Percentiles rank a stretch among this genome's conserved stretches.
Conservation (phyloP, 345 rosid genomes). For the Eucalyptus fibrosa region DNA sequence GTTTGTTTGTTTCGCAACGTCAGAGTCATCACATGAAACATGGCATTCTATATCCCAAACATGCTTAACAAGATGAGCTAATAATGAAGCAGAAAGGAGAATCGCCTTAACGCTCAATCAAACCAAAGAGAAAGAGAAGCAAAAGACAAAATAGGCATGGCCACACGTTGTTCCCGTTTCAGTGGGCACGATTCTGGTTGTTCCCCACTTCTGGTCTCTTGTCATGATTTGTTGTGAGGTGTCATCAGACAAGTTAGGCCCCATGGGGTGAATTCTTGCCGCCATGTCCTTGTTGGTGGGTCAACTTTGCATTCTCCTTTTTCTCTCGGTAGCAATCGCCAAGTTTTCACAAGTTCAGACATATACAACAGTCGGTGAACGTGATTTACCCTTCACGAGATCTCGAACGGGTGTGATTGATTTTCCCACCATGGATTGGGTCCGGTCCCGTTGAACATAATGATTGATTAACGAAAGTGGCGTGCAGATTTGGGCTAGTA, state of each 20-base stretch:
- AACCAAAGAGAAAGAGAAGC: neutral
- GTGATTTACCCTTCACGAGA: neutral
- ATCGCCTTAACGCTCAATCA: neutral
- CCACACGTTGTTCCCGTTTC: constrained; percentile 8
- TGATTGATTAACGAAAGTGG: neutral
- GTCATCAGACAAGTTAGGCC: constrained; percentile 12
- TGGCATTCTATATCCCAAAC: neutral
- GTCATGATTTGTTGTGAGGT: neutral
- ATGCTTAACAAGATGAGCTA: neutral
- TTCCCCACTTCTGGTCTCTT: neutral
- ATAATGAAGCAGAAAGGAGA: neutral
- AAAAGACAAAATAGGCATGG: neutral
- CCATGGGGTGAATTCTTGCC: constrained; percentile 8
- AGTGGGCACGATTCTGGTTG: constrained; percentile 3
- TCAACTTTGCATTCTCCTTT: neutral
- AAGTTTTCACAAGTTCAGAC: neutral
- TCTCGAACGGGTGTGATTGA: neutral
- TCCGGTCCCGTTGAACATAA: neutral
- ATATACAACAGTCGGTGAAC: neutral
- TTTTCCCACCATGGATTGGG: neutral
- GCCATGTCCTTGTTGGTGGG: neutral
- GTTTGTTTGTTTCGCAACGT: neutral
- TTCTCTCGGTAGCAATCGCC: neutral
- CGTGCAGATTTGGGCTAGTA: neutral
- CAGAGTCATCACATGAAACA: neutral